Evolutionary conservation across 345 rosid species (phyloP), one percentile per base, ranked within the genome.

Genomic region (Lepidium didymum): DNA sequence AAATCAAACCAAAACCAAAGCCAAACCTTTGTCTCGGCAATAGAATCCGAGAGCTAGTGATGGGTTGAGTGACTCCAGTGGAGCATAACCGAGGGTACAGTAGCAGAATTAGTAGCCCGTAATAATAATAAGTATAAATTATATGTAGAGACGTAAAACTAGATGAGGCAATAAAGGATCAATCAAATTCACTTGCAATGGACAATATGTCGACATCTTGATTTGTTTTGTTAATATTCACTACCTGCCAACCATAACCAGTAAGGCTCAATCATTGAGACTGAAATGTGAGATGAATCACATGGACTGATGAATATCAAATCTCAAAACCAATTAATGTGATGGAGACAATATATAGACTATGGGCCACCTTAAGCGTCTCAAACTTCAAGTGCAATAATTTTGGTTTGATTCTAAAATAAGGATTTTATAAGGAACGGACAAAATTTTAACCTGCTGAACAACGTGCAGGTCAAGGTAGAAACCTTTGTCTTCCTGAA

Each of bases 391-490:
- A 36, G 6, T 27, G 5, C 31, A 27, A 27, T 27, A 4, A 27
- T 27, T 27, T 27, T 27, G n/a, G 40, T 45, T 36, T 38, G 52
- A 38, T 27, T 27, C 12, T 15, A 54, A 60, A 29, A 18, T 15
- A 9, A 46, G 38, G 14, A 72, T n/a, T n/a, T 33, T 42, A 21
- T 4, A 57, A 54, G 46, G 64, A 55, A 13, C 44, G 35, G 10
- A 8, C 13, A 49, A 44, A 55, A 58, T n/a, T n/a, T n/a, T 50
- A 40, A 73, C 77, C 78, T 75, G 81, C 62, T 89, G 99, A 69
- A 84, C 89, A 15, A 82, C 85, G 53, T 89, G 99, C 0, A 97
- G 99, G 80, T 94, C 97, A 61, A 94, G 99, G 77, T 89, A 94
- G 58, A 89, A 84, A 63, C 82, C 90, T 63, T 78, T 78, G 23